These are phyloP conservation scores for Boletellus sp. DNA, from an alignment of 768 basidiomycete genomes.

Conservation along the genomic window DNA sequence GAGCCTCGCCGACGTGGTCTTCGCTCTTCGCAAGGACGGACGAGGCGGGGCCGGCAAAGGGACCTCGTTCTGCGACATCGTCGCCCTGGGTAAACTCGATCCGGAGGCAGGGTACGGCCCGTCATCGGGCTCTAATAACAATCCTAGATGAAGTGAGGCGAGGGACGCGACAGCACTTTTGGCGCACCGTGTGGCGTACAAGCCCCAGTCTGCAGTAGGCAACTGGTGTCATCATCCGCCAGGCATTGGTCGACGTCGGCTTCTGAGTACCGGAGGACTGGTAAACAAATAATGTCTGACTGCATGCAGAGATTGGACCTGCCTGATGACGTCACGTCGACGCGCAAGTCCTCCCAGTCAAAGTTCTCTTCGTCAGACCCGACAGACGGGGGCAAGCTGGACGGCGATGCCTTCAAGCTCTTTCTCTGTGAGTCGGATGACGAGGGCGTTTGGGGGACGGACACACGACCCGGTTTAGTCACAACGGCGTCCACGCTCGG, in stretches of 20 bases:
- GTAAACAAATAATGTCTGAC: neutral
- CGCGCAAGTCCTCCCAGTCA: constrained; percentile 31
- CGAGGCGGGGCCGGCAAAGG: constrained; percentile 5
- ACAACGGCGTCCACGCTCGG: neutral
- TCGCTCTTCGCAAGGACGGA: constrained; percentile 34
- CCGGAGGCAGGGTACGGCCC: neutral
- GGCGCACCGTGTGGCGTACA: constrained; percentile 11
- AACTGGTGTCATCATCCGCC: constrained; percentile 3
- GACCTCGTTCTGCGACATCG: constrained; percentile 7
- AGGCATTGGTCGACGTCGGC: constrained; percentile 23
- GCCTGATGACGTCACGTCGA: constrained; percentile 22
- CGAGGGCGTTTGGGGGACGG: neutral
- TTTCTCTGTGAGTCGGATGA: neutral
- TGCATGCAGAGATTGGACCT: neutral
- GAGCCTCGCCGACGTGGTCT: constrained; percentile 41
- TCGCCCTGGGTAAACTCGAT: constrained; percentile 1
- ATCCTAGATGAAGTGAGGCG: neutral
- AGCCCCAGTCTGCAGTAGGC: constrained; percentile 1
- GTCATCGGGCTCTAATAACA: neutral
- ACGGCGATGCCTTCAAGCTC: neutral
- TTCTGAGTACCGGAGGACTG: constrained; percentile 10
- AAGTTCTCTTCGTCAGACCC: constrained; percentile 24
- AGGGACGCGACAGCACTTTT: neutral
- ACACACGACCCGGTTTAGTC: neutral
- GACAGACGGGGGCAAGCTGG: constrained; percentile 1